Conservation (phyloP, 2,329 filamentous ascomycete species). For the Ilyonectria destructans region DNA sequence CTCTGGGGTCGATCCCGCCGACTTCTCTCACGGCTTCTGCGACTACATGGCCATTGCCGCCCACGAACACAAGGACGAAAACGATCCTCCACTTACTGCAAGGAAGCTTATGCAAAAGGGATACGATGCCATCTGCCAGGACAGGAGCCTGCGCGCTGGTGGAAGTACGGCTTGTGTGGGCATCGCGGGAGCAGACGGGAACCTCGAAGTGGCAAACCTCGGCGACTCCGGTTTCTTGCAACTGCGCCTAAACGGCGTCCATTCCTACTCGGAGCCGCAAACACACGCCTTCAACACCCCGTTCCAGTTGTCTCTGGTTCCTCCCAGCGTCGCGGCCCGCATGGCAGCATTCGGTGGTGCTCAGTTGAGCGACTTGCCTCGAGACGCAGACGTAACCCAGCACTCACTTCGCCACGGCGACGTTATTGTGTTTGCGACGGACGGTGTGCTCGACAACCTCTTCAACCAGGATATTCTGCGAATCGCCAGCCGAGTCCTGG, state of each 20-base stretch:
- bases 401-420: constrained; percentile 90
- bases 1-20: constrained; percentile 91
- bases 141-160: constrained; percentile 82
- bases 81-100: constrained; percentile 67
- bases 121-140: constrained; percentile 85
- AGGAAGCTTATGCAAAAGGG: constrained; percentile 84
- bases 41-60: constrained; percentile 91
- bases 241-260: constrained; percentile 87
- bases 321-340: constrained; percentile 83
- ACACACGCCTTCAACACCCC: constrained; percentile 99
- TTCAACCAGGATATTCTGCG: constrained; percentile 91
- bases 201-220: constrained; percentile 90
- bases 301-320: constrained; percentile 92
- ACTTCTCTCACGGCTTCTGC: constrained; percentile 95
- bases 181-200: constrained; percentile 80
- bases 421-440: constrained; percentile 92
- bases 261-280: constrained; percentile 87
- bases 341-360: constrained; percentile 87
- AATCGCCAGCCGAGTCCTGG: constrained; percentile 85
- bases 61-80: constrained; percentile 66
- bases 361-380: constrained; percentile 86
- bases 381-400: constrained; percentile 85
- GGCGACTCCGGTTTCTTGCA: constrained; percentile 96
- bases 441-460: constrained; percentile 97
- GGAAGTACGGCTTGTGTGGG: constrained; percentile 95